Evolutionary conservation across 805 yeast species (phyloP).

Genomic region (Vanderwaltozyma tropicalis): DNA sequence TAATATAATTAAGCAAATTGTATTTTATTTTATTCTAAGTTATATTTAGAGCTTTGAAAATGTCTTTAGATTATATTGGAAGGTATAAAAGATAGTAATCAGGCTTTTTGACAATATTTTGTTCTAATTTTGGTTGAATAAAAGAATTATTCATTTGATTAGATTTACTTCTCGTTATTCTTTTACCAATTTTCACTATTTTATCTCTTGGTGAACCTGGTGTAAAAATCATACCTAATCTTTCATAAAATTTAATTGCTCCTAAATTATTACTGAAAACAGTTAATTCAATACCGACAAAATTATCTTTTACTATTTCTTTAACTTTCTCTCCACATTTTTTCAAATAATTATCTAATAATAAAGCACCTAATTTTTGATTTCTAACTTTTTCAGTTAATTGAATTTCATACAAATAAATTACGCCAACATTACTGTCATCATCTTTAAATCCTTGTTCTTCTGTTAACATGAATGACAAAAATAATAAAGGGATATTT

Average conservation of each 20-base stretch:
- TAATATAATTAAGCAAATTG: too few species aligned
- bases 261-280: conserved; percentile 20
- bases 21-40: too few species aligned
- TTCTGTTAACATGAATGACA: conserved; percentile 22
- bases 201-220: conserved; percentile 16
- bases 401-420: conserved; percentile 27
- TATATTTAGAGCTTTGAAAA: too few species aligned
- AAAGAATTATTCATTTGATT: neutral
- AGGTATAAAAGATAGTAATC: conserved; percentile 6
- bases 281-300: conserved; percentile 19
- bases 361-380: conserved; percentile 14
- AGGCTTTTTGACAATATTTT: conserved; percentile 3
- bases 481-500: conserved; percentile 7
- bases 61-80: neutral
- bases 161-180: conserved; percentile 3
- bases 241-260: conserved; percentile 18
- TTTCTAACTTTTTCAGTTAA: conserved; percentile 9
- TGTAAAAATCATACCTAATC: conserved; percentile 13
- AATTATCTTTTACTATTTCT: neutral
- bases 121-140: neutral
- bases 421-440: conserved; percentile 5
- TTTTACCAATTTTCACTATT: conserved; percentile 1
- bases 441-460: conserved; percentile 11
- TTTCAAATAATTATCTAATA: conserved; percentile 4
- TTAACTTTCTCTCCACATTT: neutral